Conservation (phyloP, 2,329 filamentous ascomycete genomes). For the Aspergillaceae sp. region DNA sequence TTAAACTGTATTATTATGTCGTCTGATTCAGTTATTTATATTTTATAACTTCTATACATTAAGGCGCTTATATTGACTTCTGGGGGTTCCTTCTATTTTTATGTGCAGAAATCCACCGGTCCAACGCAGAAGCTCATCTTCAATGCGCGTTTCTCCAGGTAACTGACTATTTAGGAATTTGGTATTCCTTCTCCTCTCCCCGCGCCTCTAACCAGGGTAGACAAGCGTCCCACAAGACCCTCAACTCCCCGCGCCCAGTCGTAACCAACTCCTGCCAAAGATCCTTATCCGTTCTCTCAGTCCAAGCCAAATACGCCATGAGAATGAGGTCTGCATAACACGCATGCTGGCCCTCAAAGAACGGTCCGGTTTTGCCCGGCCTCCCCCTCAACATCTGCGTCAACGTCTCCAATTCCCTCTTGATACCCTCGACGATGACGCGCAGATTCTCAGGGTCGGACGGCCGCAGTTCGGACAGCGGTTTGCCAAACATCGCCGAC, state of each 20-base stretch:
- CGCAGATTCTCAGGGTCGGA: slow-evolving; percentile 13
- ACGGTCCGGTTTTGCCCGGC: slow-evolving; percentile 24
- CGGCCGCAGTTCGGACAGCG: slow-evolving; percentile 20
- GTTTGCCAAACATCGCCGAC: slow-evolving; percentile 17
- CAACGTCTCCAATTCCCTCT: slow-evolving; percentile 13
- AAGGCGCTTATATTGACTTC: slow-evolving; percentile 6
- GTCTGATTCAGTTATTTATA: slow-evolving; percentile 13
- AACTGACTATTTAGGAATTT: slow-evolving; percentile 7
- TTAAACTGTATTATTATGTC: slow-evolving; percentile 26
- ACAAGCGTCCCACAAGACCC: slow-evolving; percentile 21
- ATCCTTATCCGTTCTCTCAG: slow-evolving; percentile 14
- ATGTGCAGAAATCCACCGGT: too few relatives aligned
- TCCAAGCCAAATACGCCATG: slow-evolving; percentile 17
- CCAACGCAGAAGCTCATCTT: too few relatives aligned
- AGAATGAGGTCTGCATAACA: slow-evolving; percentile 25
- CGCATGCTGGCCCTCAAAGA: slow-evolving; percentile 24
- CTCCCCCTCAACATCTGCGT: slow-evolving; percentile 20
- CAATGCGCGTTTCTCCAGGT: too few relatives aligned
- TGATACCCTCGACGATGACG: slow-evolving; percentile 10
- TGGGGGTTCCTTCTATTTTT: neutral
- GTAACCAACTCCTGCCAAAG: slow-evolving; percentile 16
- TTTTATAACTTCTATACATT: slow-evolving; percentile 10
- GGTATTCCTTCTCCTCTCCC: slow-evolving; percentile 27
- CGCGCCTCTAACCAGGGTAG: slow-evolving; percentile 25
- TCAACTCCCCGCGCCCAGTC: slow-evolving; percentile 21